Evolutionary conservation across 108 stramenopile species (phyloP).

Genomic region (Asterionellopsis glacialis): DNA sequence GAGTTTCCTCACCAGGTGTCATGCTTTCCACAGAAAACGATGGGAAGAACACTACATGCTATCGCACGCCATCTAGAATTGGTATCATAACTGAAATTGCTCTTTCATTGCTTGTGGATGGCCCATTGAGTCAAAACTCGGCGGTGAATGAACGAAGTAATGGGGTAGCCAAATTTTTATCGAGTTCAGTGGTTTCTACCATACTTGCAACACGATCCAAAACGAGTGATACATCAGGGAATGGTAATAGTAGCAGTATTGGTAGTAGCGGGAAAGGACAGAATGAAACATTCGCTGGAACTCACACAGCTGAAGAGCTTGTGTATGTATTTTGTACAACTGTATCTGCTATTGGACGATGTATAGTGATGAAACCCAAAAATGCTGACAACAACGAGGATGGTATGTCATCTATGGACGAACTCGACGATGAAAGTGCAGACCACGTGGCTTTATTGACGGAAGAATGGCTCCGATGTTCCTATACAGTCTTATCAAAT

Average conservation of each 20-base stretch:
- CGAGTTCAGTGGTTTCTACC: neutral
- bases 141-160: slow-evolving; percentile 5
- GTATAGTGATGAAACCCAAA: neutral
- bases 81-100: slow-evolving; percentile 60
- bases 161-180: neutral
- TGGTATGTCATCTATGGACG: no score
- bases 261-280: neutral
- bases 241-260: no score
- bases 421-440: neutral
- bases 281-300: neutral
- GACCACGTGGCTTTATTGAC: neutral
- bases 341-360: neutral
- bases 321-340: slow-evolving; percentile 1
- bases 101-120: slow-evolving; percentile 64
- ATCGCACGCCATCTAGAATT: slow-evolving; percentile 45
- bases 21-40: neutral
- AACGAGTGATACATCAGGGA: neutral
- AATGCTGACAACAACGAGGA: no score
- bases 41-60: slow-evolving; percentile 5
- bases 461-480: slow-evolving; percentile 37
- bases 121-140: slow-evolving; percentile 14
- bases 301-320: slow-evolving; percentile 1
- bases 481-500: slow-evolving; percentile 21
- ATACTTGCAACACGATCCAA: neutral
- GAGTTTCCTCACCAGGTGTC: slow-evolving; percentile 34